Evolutionary conservation across 768 basidiomycete genomes (phyloP).

Genomic region (Podaxis carcinomalis): DNA sequence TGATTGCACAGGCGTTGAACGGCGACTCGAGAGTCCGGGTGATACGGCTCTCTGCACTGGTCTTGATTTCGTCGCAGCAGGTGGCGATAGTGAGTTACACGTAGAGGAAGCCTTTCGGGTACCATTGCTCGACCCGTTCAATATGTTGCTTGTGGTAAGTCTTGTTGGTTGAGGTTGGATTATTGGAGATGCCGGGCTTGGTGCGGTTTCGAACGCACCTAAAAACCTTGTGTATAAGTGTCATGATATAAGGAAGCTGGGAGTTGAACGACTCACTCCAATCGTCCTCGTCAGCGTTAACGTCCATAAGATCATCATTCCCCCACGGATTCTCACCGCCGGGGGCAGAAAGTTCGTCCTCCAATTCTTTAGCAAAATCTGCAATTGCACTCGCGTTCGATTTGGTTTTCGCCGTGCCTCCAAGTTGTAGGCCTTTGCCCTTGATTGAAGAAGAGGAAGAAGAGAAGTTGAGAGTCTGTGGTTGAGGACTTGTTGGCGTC

Average conservation of each 20-base stretch:
- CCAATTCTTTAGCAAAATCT: conserved; percentile 48
- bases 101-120: background rate
- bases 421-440: conserved; percentile 67
- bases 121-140: conserved; percentile 12
- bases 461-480: background rate
- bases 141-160: conserved; percentile 7
- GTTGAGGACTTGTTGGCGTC: conserved; percentile 11
- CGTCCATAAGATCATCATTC: conserved; percentile 81
- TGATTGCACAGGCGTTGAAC: conserved; percentile 15
- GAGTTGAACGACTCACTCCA: conserved; percentile 68
- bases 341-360: conserved; percentile 50
- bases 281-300: conserved; percentile 89
- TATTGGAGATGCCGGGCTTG: conserved; percentile 16
- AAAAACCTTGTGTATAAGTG: background rate
- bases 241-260: conserved; percentile 10
- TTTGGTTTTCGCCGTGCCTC: conserved; percentile 39
- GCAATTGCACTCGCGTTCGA: conserved; percentile 24
- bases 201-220: conserved; percentile 79
- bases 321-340: conserved; percentile 62
- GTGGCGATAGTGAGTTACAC: background rate
- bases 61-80: background rate
- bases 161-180: conserved; percentile 6
- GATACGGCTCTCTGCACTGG: background rate
- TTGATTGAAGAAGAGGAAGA: conserved; percentile 25
- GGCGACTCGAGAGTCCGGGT: background rate